These are phyloP conservation scores for Candida sphagnicola DNA, from an alignment of 805 yeast genomes.

Conservation along the genomic window DNA sequence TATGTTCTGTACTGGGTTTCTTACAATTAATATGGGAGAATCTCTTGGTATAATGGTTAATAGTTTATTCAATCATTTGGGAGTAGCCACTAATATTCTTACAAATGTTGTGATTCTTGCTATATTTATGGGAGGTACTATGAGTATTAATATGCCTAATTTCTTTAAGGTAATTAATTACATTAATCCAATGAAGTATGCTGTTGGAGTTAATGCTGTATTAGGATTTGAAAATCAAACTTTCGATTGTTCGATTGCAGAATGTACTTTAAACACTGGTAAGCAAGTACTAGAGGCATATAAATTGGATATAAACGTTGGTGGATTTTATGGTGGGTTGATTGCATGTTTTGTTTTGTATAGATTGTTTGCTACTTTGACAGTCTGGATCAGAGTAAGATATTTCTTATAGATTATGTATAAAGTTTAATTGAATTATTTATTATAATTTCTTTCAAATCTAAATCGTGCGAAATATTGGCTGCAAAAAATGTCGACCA, in stretches of 20 bases:
- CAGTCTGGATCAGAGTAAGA: constrained; percentile 23
- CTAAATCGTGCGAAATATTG: too few relatives aligned
- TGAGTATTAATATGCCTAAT: constrained; percentile 72
- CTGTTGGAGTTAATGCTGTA: constrained; percentile 57
- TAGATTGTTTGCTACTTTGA: constrained; percentile 25
- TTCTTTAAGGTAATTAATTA: constrained; percentile 70
- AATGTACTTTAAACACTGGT: constrained; percentile 28
- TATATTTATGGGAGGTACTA: constrained; percentile 77
- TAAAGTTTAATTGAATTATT: too few relatives aligned
- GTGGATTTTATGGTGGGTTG: constrained; percentile 31
- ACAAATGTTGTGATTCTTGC: constrained; percentile 66
- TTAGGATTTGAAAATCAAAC: constrained; percentile 49
- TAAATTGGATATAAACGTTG: constrained; percentile 21
- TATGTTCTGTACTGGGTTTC: constrained; percentile 49
- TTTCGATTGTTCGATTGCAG: constrained; percentile 42
- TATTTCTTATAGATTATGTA: constrained; percentile 12
- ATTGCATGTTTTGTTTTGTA: constrained; percentile 31
- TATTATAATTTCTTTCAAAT: too few relatives aligned
- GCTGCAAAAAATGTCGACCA: not conserved
- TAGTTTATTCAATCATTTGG: constrained; percentile 68
- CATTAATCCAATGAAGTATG: constrained; percentile 74
- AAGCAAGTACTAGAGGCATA: constrained; percentile 28
- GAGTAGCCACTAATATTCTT: constrained; percentile 74
- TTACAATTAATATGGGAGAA: constrained; percentile 72
- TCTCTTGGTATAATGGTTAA: constrained; percentile 80